Evolutionary conservation across 1,284 basidiomycete genomes (phyloP).

Genomic region (Leccinum insolens): DNA sequence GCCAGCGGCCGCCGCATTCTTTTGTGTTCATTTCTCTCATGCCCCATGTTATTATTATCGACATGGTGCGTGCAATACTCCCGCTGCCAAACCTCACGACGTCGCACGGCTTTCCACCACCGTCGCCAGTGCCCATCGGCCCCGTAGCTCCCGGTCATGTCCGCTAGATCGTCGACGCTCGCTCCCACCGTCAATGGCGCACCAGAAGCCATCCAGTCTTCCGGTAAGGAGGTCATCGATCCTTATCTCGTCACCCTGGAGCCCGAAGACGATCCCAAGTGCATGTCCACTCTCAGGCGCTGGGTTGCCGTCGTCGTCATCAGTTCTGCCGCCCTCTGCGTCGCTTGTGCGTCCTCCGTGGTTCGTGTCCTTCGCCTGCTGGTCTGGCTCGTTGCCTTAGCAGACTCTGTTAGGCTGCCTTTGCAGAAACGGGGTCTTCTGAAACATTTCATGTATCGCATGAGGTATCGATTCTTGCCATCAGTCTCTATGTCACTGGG

Average conservation of each 20-base stretch:
- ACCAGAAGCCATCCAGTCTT: background rate
- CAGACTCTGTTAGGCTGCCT: conserved; percentile 52
- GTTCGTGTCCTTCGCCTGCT: conserved; percentile 40
- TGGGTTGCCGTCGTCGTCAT: conserved; percentile 64
- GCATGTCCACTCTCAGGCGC: conserved; percentile 47
- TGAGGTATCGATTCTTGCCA: conserved; percentile 68
- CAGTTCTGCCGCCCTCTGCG: conserved; percentile 58
- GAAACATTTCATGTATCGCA: conserved; percentile 61
- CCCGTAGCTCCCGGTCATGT: conserved; percentile 1
- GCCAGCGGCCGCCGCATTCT: background rate
- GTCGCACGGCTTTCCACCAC: background rate
- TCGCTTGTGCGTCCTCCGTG: conserved; percentile 74
- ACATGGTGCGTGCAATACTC: background rate
- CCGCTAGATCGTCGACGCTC: conserved; percentile 11
- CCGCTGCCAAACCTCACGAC: background rate
- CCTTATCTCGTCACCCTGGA: conserved; percentile 41
- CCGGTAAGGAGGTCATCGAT: conserved; percentile 10
- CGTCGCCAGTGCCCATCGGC: background rate
- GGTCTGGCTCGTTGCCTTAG: background rate
- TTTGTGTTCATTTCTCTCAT: conserved; percentile 9
- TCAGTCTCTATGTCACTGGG: conserved; percentile 73
- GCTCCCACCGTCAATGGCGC: conserved; percentile 15
- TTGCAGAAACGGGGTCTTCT: conserved; percentile 65
- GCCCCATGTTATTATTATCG: conserved; percentile 15
- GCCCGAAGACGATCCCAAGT: conserved; percentile 55